phyloP scores from a whole-genome alignment of 768 basidiomycete species.

The Agaricus subrufescens region DNA sequence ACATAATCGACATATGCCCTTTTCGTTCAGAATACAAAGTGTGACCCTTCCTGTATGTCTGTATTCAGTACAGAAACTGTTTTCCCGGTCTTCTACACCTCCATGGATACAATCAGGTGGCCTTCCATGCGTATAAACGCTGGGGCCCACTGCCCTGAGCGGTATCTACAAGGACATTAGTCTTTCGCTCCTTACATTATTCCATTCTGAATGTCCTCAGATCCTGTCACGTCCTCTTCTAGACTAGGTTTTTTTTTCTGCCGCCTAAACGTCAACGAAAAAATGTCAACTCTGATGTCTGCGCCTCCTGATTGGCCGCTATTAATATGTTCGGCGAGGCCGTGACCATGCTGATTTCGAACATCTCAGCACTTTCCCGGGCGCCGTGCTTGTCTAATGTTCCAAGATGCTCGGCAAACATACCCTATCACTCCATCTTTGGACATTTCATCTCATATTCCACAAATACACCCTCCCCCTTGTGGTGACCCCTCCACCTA shows the following conservation, averaged over 20 bases:
- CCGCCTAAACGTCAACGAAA: constrained; percentile 2
- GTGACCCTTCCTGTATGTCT: too few relatives aligned
- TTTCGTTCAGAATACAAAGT: too few relatives aligned
- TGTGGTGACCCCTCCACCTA: background rate
- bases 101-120: background rate
- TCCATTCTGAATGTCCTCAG: background rate
- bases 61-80: too few relatives aligned
- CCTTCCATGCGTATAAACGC: background rate
- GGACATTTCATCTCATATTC: background rate
- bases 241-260: background rate
- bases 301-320: background rate
- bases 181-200: background rate
- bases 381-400: constrained; percentile 6
- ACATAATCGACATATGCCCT: too few relatives aligned
- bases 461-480: background rate
- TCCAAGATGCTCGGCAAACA: constrained; percentile 3
- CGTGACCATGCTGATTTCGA: background rate
- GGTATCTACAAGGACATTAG: background rate
- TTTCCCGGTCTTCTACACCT: background rate
- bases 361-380: background rate
- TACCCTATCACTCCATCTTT: background rate
- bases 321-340: background rate
- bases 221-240: background rate
- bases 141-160: constrained; percentile 4
- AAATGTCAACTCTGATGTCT: background rate